phyloP scores from a whole-genome alignment of 495 filamentous ascomycete species.

The Venustampulla echinocandica region DNA sequence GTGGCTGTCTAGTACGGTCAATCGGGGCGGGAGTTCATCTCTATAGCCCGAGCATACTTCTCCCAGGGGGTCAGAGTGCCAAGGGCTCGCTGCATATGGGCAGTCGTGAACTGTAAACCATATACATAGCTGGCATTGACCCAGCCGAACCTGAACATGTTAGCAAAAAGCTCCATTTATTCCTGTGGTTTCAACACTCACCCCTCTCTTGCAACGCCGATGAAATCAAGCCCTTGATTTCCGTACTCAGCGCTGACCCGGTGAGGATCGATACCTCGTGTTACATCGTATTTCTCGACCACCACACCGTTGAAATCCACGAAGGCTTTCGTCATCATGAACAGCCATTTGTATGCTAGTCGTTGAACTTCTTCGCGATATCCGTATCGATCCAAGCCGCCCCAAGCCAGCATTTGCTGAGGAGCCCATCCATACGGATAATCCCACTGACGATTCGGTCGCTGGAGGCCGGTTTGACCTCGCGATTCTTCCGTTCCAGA shows the following conservation, averaged over 20 bases:
- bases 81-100: constrained; percentile 76
- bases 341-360: constrained; percentile 88
- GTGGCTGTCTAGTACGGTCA: no score
- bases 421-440: constrained; percentile 98
- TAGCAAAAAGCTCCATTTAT: constrained; percentile 9
- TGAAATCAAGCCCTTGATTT: constrained; percentile 90
- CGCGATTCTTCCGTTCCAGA: constrained; percentile 82
- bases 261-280: constrained; percentile 77
- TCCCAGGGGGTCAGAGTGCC: constrained; percentile 70
- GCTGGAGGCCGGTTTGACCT: constrained; percentile 65
- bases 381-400: constrained; percentile 78
- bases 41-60: not conserved
- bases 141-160: constrained; percentile 77
- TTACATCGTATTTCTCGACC: constrained; percentile 98
- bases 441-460: constrained; percentile 95
- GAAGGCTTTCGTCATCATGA: constrained; percentile 95
- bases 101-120: constrained; percentile 73
- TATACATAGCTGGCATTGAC: constrained; percentile 95
- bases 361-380: constrained; percentile 83
- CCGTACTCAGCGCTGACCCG: constrained; percentile 94
- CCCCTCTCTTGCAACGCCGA: constrained; percentile 91
- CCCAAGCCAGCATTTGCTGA: constrained; percentile 97
- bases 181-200: constrained; percentile 39
- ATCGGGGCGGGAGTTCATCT: not conserved
- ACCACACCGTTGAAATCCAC: constrained; percentile 96